Evolutionary conservation across 139 green algal species (phyloP).

Genomic region (Gonium pectorale): DNA sequence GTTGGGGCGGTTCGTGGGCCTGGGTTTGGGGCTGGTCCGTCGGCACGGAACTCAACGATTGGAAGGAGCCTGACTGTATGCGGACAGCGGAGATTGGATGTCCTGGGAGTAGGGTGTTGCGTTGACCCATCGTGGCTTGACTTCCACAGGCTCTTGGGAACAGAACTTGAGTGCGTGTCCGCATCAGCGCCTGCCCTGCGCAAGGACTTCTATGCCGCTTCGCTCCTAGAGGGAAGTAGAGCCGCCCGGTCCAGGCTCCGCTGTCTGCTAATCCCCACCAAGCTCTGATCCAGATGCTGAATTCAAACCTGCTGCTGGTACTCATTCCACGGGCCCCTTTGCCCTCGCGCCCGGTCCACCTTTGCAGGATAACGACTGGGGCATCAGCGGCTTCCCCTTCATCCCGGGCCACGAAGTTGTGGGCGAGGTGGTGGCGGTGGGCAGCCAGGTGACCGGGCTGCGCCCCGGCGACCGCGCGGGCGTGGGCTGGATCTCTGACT

Average conservation of each 20-base stretch:
- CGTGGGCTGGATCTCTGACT: slow-evolving; percentile 67
- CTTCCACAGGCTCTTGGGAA: no score
- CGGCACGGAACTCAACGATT: not conserved
- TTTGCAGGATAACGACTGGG: slow-evolving; percentile 64
- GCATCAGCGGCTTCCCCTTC: slow-evolving; percentile 54
- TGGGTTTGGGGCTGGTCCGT: not conserved
- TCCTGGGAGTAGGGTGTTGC: not conserved
- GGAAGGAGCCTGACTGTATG: not conserved
- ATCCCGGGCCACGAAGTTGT: slow-evolving; percentile 50
- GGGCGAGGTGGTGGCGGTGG: not conserved
- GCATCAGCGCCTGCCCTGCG: not conserved
- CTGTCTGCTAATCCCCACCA: not conserved
- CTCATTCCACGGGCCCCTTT: not conserved
- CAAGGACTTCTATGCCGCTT: not conserved
- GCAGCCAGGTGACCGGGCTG: not conserved
- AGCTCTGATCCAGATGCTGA: not conserved
- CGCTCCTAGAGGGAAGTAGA: not conserved
- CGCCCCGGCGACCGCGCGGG: slow-evolving; percentile 57
- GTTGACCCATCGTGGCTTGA: no score
- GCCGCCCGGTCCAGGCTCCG: not conserved
- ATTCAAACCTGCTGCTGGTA: not conserved
- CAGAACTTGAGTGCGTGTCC: no score
- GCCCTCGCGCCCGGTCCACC: no score
- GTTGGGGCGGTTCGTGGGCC: not conserved
- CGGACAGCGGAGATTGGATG: not conserved